Evolutionary conservation across 2,329 filamentous ascomycete species (phyloP).

Genomic region (Sporothrix inflata): DNA sequence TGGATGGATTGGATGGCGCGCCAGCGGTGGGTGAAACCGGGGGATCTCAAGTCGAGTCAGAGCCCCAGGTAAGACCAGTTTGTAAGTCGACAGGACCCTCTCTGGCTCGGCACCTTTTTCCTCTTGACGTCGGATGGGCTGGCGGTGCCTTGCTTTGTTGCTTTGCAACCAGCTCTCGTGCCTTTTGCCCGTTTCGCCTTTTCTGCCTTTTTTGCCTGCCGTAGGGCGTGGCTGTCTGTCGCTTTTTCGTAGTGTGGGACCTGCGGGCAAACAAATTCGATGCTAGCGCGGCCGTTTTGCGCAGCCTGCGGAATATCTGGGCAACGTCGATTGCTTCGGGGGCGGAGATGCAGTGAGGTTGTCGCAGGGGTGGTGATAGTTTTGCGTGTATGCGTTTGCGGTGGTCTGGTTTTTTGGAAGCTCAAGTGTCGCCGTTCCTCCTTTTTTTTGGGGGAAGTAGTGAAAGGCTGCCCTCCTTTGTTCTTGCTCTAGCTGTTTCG

Average conservation of each 20-base stretch:
- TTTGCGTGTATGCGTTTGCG: not conserved
- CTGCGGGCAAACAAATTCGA: conserved; percentile 11
- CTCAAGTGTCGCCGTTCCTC: not conserved
- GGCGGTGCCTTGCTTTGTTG: not conserved
- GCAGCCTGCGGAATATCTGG: conserved; percentile 2
- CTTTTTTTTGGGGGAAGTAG: not conserved
- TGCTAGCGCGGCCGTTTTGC: conserved; percentile 18
- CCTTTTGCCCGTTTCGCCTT: not conserved
- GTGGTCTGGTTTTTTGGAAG: not conserved
- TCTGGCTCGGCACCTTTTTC: not conserved
- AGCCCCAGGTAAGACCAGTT: conserved; percentile 12
- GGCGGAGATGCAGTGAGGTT: conserved; percentile 3
- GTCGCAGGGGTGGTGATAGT: conserved; percentile 12
- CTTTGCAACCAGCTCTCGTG: not conserved
- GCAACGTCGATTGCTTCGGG: conserved; percentile 1
- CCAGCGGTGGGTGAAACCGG: conserved; percentile 28
- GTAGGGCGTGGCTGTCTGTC: not conserved
- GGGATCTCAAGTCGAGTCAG: conserved; percentile 23
- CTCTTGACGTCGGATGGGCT: conserved; percentile 1
- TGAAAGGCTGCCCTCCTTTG: conserved; percentile 11
- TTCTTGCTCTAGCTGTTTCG: not conserved
- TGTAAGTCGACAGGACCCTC: conserved; percentile 14
- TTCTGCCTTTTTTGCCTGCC: conserved; percentile 7
- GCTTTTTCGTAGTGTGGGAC: conserved; percentile 6
- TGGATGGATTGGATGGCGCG: not conserved